These are phyloP conservation scores for Pestalotiopsis sp. DNA, from an alignment of 2,329 filamentous ascomycete species.

Conservation along the genomic window DNA sequence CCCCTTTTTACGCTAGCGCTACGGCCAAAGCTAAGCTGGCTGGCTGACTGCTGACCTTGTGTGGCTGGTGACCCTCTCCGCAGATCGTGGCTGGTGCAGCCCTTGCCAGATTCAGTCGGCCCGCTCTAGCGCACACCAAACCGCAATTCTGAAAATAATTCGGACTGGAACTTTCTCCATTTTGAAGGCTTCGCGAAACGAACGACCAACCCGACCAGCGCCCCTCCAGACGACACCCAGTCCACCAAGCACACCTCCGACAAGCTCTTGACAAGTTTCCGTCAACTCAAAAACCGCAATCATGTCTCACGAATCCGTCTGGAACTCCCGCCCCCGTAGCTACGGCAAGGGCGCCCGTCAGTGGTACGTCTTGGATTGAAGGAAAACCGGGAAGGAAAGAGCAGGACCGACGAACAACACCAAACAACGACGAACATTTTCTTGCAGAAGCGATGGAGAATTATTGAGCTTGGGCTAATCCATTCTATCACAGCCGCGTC, in stretches of 20 bases:
- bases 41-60: neutral
- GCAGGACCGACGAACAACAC: neutral
- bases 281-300: conserved; percentile 41
- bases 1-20: no score
- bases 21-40: neutral
- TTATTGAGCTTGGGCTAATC: conserved; percentile 14
- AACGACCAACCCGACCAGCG: conserved; percentile 12
- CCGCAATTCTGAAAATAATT: conserved; percentile 11
- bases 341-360: conserved; percentile 95
- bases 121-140: conserved; percentile 2
- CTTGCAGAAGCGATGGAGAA: neutral
- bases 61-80: neutral
- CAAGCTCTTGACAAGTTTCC: conserved; percentile 31
- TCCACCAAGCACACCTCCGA: conserved; percentile 13
- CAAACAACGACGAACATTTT: no score
- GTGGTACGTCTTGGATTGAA: conserved; percentile 68
- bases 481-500: conserved; percentile 51
- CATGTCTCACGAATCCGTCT: conserved; percentile 88
- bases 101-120: neutral
- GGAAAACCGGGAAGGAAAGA: neutral
- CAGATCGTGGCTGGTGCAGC: neutral
- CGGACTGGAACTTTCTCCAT: conserved; percentile 5
- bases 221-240: conserved; percentile 19
- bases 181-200: neutral
- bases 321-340: conserved; percentile 96